A percentile compares a stretch with the other conserved stretches of the same genome.
Evolutionary conservation across 2,329 filamentous ascomycete genomes (phyloP).

Genomic region (Fusarium drepaniforme): DNA sequence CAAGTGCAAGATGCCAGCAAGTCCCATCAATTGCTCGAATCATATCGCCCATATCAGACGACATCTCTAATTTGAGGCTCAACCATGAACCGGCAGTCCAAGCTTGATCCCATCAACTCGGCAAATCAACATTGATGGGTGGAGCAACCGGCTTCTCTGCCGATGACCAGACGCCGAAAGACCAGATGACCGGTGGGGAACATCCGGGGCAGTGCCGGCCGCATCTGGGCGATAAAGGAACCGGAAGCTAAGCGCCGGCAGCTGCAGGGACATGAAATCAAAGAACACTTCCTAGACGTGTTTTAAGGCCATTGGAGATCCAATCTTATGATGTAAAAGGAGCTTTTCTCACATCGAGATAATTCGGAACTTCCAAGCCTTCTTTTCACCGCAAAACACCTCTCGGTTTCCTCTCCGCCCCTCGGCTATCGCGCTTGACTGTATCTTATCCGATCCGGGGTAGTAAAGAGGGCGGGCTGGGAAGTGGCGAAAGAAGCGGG

Average conservation of each 20-base stretch:
- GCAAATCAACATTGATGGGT: background rate
- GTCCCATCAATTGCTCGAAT: background rate
- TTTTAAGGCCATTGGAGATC: no score
- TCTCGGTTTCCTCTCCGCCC: background rate
- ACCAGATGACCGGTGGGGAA: background rate
- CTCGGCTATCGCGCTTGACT: background rate
- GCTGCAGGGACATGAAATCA: background rate
- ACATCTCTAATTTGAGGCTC: background rate
- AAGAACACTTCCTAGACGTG: background rate
- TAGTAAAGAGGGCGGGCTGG: background rate
- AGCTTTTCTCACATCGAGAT: background rate
- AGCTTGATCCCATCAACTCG: background rate
- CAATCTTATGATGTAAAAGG: background rate
- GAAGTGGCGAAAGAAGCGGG: background rate
- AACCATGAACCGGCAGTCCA: background rate
- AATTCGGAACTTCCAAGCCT: background rate
- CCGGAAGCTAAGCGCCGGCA: background rate
- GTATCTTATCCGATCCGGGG: background rate
- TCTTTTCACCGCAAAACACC: background rate
- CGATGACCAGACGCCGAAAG: background rate
- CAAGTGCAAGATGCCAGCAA: background rate
- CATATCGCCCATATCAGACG: background rate
- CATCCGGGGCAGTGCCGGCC: background rate
- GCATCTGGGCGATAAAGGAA: background rate
- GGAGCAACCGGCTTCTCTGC: constrained; percentile 1